Conservation (phyloP, 2,329 filamentous ascomycete species). For the Gaeumannomyces tritici region DNA sequence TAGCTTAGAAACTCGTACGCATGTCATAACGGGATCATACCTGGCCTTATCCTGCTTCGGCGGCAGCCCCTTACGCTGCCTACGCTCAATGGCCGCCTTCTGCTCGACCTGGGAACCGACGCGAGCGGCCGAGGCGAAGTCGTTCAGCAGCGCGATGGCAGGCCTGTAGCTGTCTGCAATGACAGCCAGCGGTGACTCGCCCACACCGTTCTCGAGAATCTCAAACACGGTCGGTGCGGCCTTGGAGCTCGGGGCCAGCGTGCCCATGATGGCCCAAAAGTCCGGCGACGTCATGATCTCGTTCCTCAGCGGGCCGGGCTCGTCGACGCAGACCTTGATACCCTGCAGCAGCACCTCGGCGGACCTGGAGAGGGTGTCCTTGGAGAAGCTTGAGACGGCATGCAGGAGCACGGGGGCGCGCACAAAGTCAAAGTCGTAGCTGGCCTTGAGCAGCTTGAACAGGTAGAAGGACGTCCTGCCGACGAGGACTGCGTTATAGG, state of each 20-base stretch:
- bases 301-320: constrained; percentile 68
- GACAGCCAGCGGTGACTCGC: constrained; percentile 68
- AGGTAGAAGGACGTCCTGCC: constrained; percentile 83
- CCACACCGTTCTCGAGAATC: constrained; percentile 71
- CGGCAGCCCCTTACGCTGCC: constrained; percentile 7
- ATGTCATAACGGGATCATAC: constrained; percentile 26
- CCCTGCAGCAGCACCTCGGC: constrained; percentile 70
- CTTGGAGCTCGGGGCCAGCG: constrained; percentile 58
- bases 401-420: constrained; percentile 88
- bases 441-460: constrained; percentile 68
- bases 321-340: constrained; percentile 68
- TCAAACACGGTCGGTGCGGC: constrained; percentile 74
- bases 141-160: constrained; percentile 72
- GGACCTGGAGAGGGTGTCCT: constrained; percentile 66
- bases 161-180: constrained; percentile 95
- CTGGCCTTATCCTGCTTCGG: constrained; percentile 45
- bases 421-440: constrained; percentile 86
- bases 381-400: constrained; percentile 77
- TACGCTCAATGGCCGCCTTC: constrained; percentile 31
- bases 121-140: constrained; percentile 78
- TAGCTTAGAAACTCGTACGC: not conserved
- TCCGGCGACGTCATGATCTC: constrained; percentile 95
- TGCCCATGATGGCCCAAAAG: constrained; percentile 86
- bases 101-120: constrained; percentile 63
- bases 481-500: constrained; percentile 74